These are phyloP conservation scores for Borovskyia barvae DNA, from an alignment of 208 protist species.

Conservation along the genomic window DNA sequence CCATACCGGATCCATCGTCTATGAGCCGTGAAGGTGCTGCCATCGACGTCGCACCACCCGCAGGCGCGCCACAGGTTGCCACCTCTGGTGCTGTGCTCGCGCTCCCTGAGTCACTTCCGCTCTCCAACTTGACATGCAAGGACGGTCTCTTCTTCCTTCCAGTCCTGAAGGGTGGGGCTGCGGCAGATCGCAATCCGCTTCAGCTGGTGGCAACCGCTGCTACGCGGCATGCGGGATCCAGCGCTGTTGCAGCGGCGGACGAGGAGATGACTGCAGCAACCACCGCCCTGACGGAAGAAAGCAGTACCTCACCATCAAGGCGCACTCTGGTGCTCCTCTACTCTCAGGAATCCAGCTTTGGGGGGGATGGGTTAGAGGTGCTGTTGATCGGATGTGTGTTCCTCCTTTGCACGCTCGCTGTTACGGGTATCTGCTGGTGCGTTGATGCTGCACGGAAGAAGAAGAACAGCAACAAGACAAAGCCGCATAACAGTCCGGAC, in stretches of 20 bases:
- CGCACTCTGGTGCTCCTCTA: slow-evolving; percentile 20
- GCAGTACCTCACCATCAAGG: too few species aligned
- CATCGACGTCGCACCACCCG: neutral
- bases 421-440: slow-evolving; percentile 16
- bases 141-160: neutral
- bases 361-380: slow-evolving; percentile 6
- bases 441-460: slow-evolving; percentile 3
- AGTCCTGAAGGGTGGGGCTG: neutral
- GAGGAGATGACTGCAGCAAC: neutral
- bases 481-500: too few species aligned
- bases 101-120: neutral
- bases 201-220: too few species aligned
- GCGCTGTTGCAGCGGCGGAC: neutral
- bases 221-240: too few species aligned
- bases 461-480: neutral
- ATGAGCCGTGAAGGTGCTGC: neutral
- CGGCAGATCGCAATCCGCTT: neutral
- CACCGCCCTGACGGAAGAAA: too few species aligned
- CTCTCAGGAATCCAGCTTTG: slow-evolving; percentile 9
- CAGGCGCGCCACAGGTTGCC: too few species aligned
- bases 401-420: slow-evolving; percentile 16
- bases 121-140: neutral
- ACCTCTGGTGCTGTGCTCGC: neutral
- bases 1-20: slow-evolving; percentile 1
- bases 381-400: slow-evolving; percentile 11